phyloP scores from a whole-genome alignment of 2,329 filamentous ascomycete species.

The Macrophomina pseudophaseolina region DNA sequence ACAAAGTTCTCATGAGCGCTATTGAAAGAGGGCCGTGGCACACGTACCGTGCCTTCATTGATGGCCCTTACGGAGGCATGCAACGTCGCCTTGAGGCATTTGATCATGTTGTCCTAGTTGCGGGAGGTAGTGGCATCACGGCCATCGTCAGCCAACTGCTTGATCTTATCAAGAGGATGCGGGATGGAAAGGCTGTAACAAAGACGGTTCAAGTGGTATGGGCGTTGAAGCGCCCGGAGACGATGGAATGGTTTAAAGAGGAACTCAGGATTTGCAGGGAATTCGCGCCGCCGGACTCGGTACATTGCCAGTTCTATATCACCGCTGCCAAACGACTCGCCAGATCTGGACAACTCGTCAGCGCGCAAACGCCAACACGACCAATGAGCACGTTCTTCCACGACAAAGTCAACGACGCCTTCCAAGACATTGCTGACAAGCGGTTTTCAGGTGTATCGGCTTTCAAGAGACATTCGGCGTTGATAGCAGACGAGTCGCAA shows the following conservation, averaged over 20 bases:
- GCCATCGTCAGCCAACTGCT: constrained; percentile 89
- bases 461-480: constrained; percentile 72
- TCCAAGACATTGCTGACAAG: constrained; percentile 84
- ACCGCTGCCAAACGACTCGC: constrained; percentile 71
- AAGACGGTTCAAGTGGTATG: constrained; percentile 91
- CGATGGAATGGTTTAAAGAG: constrained; percentile 97
- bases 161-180: constrained; percentile 95
- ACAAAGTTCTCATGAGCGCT: constrained; percentile 80
- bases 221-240: constrained; percentile 87
- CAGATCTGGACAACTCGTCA: constrained; percentile 57
- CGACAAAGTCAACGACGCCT: constrained; percentile 85
- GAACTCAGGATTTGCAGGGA: constrained; percentile 91
- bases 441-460: constrained; percentile 48
- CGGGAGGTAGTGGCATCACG: constrained; percentile 92
- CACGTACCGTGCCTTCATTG: constrained; percentile 89
- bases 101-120: constrained; percentile 90
- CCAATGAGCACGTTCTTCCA: constrained; percentile 78
- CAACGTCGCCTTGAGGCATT: constrained; percentile 87
- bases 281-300: constrained; percentile 82
- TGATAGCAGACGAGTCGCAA: constrained; percentile 80
- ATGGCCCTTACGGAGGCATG: constrained; percentile 96
- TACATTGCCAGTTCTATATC: constrained; percentile 94
- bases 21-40: constrained; percentile 87
- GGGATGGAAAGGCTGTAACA: constrained; percentile 91
- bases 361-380: constrained; percentile 55